A percentile compares a stretch with the other conserved stretches of the same genome.
phyloP scores from a whole-genome alignment of 2,329 filamentous ascomycete species.

The Aspergillus carbonarius region DNA sequence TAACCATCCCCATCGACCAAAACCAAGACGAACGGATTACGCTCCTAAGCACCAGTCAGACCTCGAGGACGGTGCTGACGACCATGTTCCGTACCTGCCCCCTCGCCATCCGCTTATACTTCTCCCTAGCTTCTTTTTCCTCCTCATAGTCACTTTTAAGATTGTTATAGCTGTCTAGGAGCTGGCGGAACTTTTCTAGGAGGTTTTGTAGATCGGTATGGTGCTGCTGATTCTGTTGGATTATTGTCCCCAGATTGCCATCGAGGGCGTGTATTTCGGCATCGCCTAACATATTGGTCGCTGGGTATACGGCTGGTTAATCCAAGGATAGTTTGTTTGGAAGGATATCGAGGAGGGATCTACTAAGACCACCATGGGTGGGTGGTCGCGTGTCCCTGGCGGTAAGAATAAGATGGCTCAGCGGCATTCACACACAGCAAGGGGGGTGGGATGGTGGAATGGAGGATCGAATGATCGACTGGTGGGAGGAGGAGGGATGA shows the following conservation, averaged over 20 bases:
- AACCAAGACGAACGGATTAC: conserved; percentile 61
- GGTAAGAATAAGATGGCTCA: background rate
- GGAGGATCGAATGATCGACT: background rate
- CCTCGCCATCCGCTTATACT: conserved; percentile 55
- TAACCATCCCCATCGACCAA: conserved; percentile 65
- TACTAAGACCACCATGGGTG: background rate
- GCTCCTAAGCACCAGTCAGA: conserved; percentile 36
- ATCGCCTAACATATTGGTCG: conserved; percentile 19
- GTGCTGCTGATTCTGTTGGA: conserved; percentile 27
- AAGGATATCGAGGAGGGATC: background rate
- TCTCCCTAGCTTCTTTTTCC: conserved; percentile 53
- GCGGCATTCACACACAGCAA: background rate
- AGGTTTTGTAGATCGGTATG: conserved; percentile 34
- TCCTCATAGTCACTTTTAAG: conserved; percentile 60
- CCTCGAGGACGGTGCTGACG: background rate
- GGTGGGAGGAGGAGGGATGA: too few species aligned
- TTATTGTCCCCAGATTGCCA: conserved; percentile 10
- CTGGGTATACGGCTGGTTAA: background rate
- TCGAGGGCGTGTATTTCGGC: conserved; percentile 19
- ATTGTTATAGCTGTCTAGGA: conserved; percentile 56
- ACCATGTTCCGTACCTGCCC: conserved; percentile 36
- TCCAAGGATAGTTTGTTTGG: background rate
- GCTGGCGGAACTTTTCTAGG: conserved; percentile 41
- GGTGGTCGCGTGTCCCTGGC: background rate
- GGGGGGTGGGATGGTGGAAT: background rate